Conservation (phyloP, 495 filamentous ascomycete species). For the Sordaria brevicollis region DNA sequence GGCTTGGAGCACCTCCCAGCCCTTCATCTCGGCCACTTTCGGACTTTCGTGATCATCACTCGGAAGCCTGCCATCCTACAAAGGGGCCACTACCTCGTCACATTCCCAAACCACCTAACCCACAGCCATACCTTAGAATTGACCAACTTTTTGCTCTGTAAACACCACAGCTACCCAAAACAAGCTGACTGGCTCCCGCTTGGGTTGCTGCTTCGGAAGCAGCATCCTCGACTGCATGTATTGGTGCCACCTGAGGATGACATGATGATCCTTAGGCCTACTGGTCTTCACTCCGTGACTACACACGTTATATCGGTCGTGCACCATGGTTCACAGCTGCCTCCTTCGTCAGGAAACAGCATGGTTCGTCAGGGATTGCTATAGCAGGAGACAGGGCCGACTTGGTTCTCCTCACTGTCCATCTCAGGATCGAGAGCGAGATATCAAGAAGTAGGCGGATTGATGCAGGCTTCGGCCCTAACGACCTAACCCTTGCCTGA, state of each 20-base stretch:
- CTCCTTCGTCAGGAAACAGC: background rate
- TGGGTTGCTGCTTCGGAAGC: background rate
- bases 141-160: background rate
- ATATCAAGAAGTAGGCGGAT: background rate
- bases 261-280: background rate
- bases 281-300: background rate
- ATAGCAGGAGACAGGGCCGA: background rate
- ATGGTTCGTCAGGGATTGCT: background rate
- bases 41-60: background rate
- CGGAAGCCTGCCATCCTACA: background rate
- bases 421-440: background rate
- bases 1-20: background rate
- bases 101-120: background rate
- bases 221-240: background rate
- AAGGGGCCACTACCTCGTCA: background rate
- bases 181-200: background rate
- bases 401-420: background rate
- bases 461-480: background rate
- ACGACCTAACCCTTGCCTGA: background rate
- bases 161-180: background rate
- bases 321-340: background rate
- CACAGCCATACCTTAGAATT: background rate
- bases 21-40: background rate
- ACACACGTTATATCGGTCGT: background rate
- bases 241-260: background rate